Conservation (phyloP, 2,329 filamentous ascomycete species). For the Colletotrichum filicis region DNA sequence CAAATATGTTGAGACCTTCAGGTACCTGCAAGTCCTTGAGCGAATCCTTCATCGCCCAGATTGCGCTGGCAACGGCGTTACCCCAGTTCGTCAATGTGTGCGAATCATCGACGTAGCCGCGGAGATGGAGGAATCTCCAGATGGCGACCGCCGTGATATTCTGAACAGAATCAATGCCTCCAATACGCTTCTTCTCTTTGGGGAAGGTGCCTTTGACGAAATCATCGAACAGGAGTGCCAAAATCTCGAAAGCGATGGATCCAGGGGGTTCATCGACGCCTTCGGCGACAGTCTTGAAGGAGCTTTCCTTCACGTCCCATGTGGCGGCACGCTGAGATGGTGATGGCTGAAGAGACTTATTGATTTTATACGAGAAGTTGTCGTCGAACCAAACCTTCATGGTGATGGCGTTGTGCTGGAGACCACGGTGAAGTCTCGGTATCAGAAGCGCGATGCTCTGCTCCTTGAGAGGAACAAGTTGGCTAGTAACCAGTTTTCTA, state of each 20-base stretch:
- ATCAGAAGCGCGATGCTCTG: constrained; percentile 83
- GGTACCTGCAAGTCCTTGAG: constrained; percentile 52
- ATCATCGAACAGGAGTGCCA: constrained; percentile 74
- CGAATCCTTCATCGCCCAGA: constrained; percentile 70
- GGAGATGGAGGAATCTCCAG: constrained; percentile 90
- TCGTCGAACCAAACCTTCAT: constrained; percentile 88
- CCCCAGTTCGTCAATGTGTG: constrained; percentile 90
- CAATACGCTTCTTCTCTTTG: constrained; percentile 65
- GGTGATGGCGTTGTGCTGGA: constrained; percentile 81
- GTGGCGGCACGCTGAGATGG: constrained; percentile 60
- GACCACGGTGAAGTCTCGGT: constrained; percentile 83
- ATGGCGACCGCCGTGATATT: constrained; percentile 78
- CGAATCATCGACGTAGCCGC: constrained; percentile 82
- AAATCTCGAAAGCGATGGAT: constrained; percentile 68
- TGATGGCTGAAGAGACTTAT: constrained; percentile 58
- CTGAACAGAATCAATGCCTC: constrained; percentile 73
- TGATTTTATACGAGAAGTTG: constrained; percentile 74
- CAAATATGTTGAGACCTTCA: constrained; percentile 68
- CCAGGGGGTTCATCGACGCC: constrained; percentile 54
- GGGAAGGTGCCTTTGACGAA: constrained; percentile 77
- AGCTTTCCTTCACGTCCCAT: constrained; percentile 79
- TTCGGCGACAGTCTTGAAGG: constrained; percentile 59
- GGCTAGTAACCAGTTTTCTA: constrained; percentile 78
- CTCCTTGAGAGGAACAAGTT: constrained; percentile 79
- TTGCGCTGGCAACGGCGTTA: constrained; percentile 76